Evolutionary conservation across 768 basidiomycete species (phyloP), one percentile per base, ranked within the genome.

Genomic region (Tricholoma sp.): DNA sequence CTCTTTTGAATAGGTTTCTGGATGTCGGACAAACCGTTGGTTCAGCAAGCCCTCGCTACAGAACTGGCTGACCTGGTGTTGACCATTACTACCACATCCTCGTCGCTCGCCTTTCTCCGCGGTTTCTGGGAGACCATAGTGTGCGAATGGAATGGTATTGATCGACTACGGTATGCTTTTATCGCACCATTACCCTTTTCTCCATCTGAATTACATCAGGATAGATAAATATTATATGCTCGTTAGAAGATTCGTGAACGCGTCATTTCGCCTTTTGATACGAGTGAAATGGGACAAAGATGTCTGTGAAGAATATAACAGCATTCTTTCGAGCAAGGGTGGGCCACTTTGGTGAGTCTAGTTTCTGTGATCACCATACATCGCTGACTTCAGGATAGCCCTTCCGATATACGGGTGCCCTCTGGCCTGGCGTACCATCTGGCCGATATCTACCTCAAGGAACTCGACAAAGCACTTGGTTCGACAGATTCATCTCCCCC

Each of bases 151-250:
- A 86, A 79, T 59, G 90, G 92, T 3, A 89, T 99, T 33, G 96
- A 99, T 68, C 80, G 90, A 44, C 72, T 96, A 63, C 77, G 96
- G 95, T 96, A 59, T 60, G 83, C 69, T 33, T 6, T 31, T 6
- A 36, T 42, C 33, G 34, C 7, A 44, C 33, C 54, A 28, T 33
- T 50, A 41, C 4, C 39, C 37, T n/a, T 53, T 24, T 33, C 52
- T 24, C 31, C 15, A 41, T 55, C 52, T 59, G 31, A 59, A 56
- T 29, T 52, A 18, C 10, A 28, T 10, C 64, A 97, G 95, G 62
- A 85, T 98, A 69, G 96, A 99, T 79, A 99, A 99, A 70, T 98
- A 91, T 70, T 95, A 96, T 68, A 86, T 98, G 85, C 87, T 99
- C 47, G 84, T 98, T 57, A 81, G 96, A 57, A 81, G 88, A 60